Conservation (phyloP, 1,284 basidiomycete species). For the Fistulina hepatica region DNA sequence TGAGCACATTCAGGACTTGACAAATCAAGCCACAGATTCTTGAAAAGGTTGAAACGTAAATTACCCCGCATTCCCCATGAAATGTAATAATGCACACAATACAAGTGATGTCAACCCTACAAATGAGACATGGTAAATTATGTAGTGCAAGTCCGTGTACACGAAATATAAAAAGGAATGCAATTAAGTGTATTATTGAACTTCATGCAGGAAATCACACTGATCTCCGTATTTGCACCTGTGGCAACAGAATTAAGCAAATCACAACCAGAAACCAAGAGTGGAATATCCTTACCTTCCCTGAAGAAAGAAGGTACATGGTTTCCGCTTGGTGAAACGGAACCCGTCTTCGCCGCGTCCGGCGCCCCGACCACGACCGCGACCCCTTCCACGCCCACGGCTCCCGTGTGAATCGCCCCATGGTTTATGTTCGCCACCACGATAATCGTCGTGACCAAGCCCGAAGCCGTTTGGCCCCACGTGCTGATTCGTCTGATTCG, state of each 20-base stretch:
- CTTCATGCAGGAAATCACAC: slow-evolving; percentile 69
- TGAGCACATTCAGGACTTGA: too few species aligned
- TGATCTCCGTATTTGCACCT: slow-evolving; percentile 80
- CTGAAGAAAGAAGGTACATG: slow-evolving; percentile 77
- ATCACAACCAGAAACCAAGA: slow-evolving; percentile 28
- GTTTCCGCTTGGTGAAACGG: slow-evolving; percentile 64
- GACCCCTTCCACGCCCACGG: slow-evolving; percentile 43
- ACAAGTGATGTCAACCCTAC: too few species aligned
- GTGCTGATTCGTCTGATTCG: slow-evolving; percentile 6
- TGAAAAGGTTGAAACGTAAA: too few species aligned
- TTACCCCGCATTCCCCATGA: too few species aligned
- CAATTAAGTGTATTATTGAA: too few species aligned
- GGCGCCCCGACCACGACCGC: slow-evolving; percentile 32
- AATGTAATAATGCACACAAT: too few species aligned
- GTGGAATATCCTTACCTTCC: slow-evolving; percentile 93
- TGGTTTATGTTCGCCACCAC: slow-evolving; percentile 32
- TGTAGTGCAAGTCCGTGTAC: too few species aligned
- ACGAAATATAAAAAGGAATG: too few species aligned
- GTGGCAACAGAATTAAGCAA: slow-evolving; percentile 19
- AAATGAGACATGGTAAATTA: too few species aligned
- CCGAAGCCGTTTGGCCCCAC: slow-evolving; percentile 8
- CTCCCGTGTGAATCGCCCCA: slow-evolving; percentile 31
- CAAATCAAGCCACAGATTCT: too few species aligned
- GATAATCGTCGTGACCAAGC: slow-evolving; percentile 28
- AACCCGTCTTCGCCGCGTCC: slow-evolving; percentile 51